Conservation (phyloP, 768 basidiomycete species). For the Ramaria sp. region DNA sequence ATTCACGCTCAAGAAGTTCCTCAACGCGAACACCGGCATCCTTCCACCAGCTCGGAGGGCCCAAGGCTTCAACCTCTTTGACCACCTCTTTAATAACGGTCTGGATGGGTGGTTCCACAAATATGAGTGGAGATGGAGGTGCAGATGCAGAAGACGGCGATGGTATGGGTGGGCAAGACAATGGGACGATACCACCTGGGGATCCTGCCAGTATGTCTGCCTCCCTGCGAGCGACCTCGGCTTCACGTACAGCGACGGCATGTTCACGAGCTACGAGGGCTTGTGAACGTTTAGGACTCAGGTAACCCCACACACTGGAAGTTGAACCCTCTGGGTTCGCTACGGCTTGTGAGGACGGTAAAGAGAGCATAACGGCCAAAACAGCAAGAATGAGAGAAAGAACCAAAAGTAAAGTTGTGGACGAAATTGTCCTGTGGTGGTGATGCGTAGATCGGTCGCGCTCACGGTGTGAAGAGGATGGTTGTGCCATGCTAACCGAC, state of each 20-base stretch:
- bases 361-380: constrained; percentile 83
- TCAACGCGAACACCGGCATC: constrained; percentile 62
- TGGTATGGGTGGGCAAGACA: constrained; percentile 11
- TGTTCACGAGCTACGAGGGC: constrained; percentile 71
- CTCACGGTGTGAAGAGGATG: constrained; percentile 70
- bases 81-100: constrained; percentile 85
- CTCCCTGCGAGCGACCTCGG: constrained; percentile 82
- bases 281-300: constrained; percentile 76
- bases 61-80: constrained; percentile 54
- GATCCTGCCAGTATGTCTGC: constrained; percentile 77
- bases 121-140: constrained; percentile 23
- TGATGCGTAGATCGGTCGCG: constrained; percentile 57
- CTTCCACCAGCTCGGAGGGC: constrained; percentile 72
- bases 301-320: constrained; percentile 47
- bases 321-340: constrained; percentile 26
- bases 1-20: constrained; percentile 74
- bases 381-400: constrained; percentile 80
- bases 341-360: constrained; percentile 44
- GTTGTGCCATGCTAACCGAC: constrained; percentile 83
- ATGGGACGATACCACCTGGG: constrained; percentile 54
- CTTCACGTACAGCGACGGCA: constrained; percentile 71
- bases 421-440: constrained; percentile 79
- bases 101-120: constrained; percentile 37
- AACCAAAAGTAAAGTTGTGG: constrained; percentile 79
- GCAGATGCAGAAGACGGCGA: constrained; percentile 27